Evolutionary conservation across 2,329 filamentous ascomycete species (phyloP).

Genomic region (Aspergillus quadrilineatus): DNA sequence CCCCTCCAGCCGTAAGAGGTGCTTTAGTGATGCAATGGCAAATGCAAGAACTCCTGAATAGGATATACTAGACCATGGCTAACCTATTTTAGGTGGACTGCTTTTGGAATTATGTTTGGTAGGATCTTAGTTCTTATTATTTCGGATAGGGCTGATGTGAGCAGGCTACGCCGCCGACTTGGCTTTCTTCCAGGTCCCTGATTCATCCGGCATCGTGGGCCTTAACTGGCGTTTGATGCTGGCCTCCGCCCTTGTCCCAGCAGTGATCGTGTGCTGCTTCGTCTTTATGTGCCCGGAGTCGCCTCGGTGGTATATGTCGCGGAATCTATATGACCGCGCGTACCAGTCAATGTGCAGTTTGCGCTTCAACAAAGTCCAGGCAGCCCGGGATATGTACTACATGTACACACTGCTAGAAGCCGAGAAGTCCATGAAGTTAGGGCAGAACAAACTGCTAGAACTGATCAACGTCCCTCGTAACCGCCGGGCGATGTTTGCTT

Average conservation of each 20-base stretch:
- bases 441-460: constrained; percentile 55
- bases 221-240: constrained; percentile 69
- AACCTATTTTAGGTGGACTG: constrained; percentile 36
- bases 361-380: constrained; percentile 45
- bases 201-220: constrained; percentile 55
- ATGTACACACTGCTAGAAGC: constrained; percentile 58
- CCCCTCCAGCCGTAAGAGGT: constrained; percentile 67
- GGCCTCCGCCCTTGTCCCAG: constrained; percentile 64
- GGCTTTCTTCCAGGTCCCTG: constrained; percentile 58
- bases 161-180: constrained; percentile 58
- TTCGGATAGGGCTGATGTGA: background rate
- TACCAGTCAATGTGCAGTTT: constrained; percentile 46
- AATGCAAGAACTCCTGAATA: constrained; percentile 30
- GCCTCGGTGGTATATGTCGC: constrained; percentile 50
- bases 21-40: constrained; percentile 84
- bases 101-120: constrained; percentile 52
- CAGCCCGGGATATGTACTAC: constrained; percentile 48
- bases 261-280: constrained; percentile 56
- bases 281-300: constrained; percentile 64
- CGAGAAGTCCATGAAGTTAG: constrained; percentile 55
- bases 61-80: background rate
- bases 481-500: constrained; percentile 60
- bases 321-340: constrained; percentile 43
- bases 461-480: constrained; percentile 62
- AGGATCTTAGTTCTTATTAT: background rate